Percentiles rank a stretch among this genome's conserved stretches.
phyloP scores from a whole-genome alignment of 495 filamentous ascomycete genomes.

The Thermothielavioides terrestris region DNA sequence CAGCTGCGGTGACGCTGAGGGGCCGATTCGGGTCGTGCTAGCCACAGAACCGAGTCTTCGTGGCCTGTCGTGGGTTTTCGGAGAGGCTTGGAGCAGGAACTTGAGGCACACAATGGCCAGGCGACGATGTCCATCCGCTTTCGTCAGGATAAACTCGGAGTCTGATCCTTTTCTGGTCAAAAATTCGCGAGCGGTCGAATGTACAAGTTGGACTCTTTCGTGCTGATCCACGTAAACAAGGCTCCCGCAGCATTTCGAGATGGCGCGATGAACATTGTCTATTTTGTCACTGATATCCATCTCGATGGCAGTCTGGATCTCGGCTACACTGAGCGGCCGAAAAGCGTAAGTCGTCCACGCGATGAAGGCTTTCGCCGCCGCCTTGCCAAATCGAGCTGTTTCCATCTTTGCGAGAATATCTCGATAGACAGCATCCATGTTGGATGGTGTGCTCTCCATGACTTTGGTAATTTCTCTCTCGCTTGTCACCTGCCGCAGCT shows the following conservation, averaged over 20 bases:
- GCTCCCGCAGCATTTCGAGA: constrained; percentile 3
- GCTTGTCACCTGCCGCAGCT: not conserved
- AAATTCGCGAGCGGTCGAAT: constrained; percentile 12
- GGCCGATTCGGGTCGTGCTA: not conserved
- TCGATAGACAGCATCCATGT: constrained; percentile 2
- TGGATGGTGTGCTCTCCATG: not conserved
- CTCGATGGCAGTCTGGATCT: constrained; percentile 5
- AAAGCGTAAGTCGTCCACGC: not conserved
- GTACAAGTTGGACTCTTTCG: constrained; percentile 8
- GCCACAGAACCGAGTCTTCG: not conserved
- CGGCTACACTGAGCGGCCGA: not conserved
- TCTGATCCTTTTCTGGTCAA: not conserved
- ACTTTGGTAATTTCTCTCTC: not conserved
- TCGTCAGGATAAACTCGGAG: constrained; percentile 1
- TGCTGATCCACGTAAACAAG: constrained; percentile 9
- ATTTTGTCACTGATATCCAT: constrained; percentile 12
- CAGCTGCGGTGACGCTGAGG: not conserved
- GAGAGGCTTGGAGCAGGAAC: not conserved
- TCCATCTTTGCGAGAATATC: constrained; percentile 1
- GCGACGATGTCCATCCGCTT: constrained; percentile 1
- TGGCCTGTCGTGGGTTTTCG: not conserved
- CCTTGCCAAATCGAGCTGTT: not conserved
- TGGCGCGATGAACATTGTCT: constrained; percentile 4
- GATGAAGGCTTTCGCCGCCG: not conserved
- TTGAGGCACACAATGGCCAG: constrained; percentile 7